These are phyloP conservation scores for Euphorbia pulcherrima DNA, from an alignment of 345 rosid genomes.

Conservation along the genomic window DNA sequence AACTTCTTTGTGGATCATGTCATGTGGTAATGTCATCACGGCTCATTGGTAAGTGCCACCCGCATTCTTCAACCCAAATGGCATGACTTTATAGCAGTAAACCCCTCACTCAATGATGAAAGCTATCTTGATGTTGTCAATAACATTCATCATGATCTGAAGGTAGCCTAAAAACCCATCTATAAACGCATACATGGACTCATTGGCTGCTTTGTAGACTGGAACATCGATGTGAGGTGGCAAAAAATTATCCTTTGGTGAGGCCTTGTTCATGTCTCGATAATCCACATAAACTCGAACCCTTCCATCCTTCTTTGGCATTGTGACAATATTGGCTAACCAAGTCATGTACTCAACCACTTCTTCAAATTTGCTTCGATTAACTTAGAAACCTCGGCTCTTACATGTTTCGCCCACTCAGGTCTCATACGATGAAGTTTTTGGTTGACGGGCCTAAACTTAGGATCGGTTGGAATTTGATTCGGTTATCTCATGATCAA, in stretches of 20 bases:
- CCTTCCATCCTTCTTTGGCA: not conserved
- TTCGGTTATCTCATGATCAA: no score
- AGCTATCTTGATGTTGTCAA: no score
- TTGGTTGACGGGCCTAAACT: not conserved
- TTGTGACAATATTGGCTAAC: not conserved
- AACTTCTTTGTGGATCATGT: no score
- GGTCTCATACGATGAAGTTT: not conserved
- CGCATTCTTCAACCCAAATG: no score
- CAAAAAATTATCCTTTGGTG: not conserved
- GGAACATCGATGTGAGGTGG: not conserved
- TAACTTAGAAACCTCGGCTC: not conserved
- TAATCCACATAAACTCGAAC: not conserved
- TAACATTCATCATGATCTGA: not conserved
- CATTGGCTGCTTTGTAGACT: not conserved
- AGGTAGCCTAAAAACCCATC: not conserved
- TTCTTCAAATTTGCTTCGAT: not conserved
- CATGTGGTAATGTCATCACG: no score
- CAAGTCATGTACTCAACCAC: not conserved
- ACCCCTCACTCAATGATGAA: no score
- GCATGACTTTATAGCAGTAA: no score
- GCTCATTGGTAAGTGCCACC: no score
- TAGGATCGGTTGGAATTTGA: not conserved
- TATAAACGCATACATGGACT: not conserved
- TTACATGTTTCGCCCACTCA: not conserved
- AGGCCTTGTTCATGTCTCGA: not conserved